Percentiles rank a stretch among this genome's conserved stretches.
Evolutionary conservation across 768 basidiomycete genomes (phyloP).

Genomic region (Strobilomyces confusus): DNA sequence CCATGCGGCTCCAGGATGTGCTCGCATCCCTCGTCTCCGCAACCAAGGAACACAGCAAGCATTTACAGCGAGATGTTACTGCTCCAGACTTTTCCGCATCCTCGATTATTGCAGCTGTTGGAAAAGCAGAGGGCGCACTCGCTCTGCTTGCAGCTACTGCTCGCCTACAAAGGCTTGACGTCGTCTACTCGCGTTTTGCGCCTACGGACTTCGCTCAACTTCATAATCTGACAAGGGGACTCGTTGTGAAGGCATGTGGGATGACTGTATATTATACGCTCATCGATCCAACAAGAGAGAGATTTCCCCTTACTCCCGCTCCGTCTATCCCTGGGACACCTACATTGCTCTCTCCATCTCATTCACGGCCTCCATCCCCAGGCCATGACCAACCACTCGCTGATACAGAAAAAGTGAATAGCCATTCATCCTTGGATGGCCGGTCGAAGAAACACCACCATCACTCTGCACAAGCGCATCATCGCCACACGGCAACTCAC

Average conservation of each 20-base stretch:
- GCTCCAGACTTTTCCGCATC: conserved; percentile 31
- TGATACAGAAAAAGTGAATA: neutral
- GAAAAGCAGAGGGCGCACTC: conserved; percentile 45
- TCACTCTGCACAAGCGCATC: neutral
- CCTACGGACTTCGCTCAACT: conserved; percentile 53
- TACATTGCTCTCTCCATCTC: conserved; percentile 26
- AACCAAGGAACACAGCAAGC: conserved; percentile 42
- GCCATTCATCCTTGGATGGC: neutral
- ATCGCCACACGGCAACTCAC: conserved; percentile 2
- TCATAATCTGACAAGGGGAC: conserved; percentile 44
- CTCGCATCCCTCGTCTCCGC: conserved; percentile 45
- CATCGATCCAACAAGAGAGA: conserved; percentile 59
- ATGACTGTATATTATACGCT: conserved; percentile 58
- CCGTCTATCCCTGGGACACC: conserved; percentile 37
- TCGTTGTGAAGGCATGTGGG: conserved; percentile 59
- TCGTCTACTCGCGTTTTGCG: conserved; percentile 56
- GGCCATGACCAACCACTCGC: neutral
- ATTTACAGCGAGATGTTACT: conserved; percentile 41
- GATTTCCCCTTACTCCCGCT: conserved; percentile 49
- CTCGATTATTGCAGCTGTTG: conserved; percentile 31
- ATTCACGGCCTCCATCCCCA: conserved; percentile 34
- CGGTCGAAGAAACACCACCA: neutral
- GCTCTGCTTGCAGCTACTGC: conserved; percentile 48
- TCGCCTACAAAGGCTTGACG: conserved; percentile 53
- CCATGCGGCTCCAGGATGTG: conserved; percentile 43